Conservation (phyloP, 441 rosid species). For the Cnidoscolus chayamansa region DNA sequence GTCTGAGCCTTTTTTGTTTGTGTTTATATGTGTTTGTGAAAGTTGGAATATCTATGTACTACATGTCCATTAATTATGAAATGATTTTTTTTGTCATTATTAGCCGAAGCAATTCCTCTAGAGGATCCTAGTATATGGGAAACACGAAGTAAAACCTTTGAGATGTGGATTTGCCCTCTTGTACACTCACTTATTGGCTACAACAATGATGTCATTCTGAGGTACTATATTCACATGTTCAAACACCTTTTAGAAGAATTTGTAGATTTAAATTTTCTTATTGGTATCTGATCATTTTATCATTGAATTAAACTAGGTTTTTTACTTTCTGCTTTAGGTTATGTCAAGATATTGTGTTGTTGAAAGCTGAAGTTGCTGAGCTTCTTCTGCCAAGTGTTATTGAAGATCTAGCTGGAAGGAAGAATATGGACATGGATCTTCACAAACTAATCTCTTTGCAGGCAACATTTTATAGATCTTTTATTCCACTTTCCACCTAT, state of each 20-base stretch:
- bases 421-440: slow-evolving; percentile 48
- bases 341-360: slow-evolving; percentile 78
- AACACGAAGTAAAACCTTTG: slow-evolving; percentile 72
- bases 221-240: slow-evolving; percentile 42
- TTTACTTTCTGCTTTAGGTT: slow-evolving; percentile 51
- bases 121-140: slow-evolving; percentile 76
- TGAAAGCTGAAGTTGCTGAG: slow-evolving; percentile 92
- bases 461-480: slow-evolving; percentile 40
- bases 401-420: slow-evolving; percentile 74
- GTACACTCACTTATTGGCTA: slow-evolving; percentile 68
- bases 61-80: slow-evolving; percentile 4
- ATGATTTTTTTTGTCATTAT: slow-evolving; percentile 27
- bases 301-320: slow-evolving; percentile 16
- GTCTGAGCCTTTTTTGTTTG: background rate
- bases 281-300: background rate
- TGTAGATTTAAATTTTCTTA: slow-evolving; percentile 2
- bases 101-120: slow-evolving; percentile 62
- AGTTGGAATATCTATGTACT: slow-evolving; percentile 21
- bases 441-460: slow-evolving; percentile 61
- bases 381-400: slow-evolving; percentile 72
- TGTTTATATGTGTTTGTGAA: slow-evolving; percentile 20
- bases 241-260: background rate
- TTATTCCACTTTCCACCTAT: slow-evolving; percentile 10
- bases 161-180: slow-evolving; percentile 88
- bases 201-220: slow-evolving; percentile 73